Base-by-base conservation (phyloP, 805 yeast species). In the Candida pseudoglaebosa region DNA sequence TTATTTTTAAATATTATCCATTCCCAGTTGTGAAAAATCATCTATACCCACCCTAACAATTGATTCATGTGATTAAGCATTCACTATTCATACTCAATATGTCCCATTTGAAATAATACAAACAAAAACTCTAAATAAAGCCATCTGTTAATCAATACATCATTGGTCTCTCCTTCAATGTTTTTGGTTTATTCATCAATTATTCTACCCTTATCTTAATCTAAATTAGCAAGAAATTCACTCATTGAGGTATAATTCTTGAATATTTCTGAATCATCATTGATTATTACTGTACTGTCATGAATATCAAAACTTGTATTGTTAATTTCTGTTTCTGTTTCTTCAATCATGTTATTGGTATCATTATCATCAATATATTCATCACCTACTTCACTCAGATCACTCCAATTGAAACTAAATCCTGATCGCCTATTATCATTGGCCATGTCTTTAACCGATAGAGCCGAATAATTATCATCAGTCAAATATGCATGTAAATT, bases 401-500 rank as follows among this genome's bases (percentile, higher is more conserved):
- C 26, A 22, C 26, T 22, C 12, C 10, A 22, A 12, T 22, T 22
- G 26, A 22, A 22, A 12, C 26, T 22, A 22, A 22, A 22, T 12
- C 26, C 26, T 22, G 26, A 22, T 8, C 12, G 26, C 26, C 26
- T 22, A 12, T 22, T 22, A 12, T 33, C 24, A 16, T 32, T 22
- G 9, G 34, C 28, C 6, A 31, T 22, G n/a, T 37, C 29, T 3
- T 39, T 24, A 9, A 28, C 24, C 18, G 47, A 34, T 13, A 30
- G 8, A 6, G 30, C 14, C 7, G 49, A 34, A n/a, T 22, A 47
- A 1, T 49, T 41, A 24, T 59, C 67, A 38, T 65, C 72, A 12
- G 70, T 65, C 38, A 68, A 54, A 42, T 65, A 68, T 7, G 70
- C 73, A 40, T 67, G 62, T 34, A 68, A 55, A 43, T 68, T 68